These are phyloP conservation scores for Dendrocalamus latiflorus DNA, from an alignment of 202 grass and related monocot species.

Conservation along the genomic window DNA sequence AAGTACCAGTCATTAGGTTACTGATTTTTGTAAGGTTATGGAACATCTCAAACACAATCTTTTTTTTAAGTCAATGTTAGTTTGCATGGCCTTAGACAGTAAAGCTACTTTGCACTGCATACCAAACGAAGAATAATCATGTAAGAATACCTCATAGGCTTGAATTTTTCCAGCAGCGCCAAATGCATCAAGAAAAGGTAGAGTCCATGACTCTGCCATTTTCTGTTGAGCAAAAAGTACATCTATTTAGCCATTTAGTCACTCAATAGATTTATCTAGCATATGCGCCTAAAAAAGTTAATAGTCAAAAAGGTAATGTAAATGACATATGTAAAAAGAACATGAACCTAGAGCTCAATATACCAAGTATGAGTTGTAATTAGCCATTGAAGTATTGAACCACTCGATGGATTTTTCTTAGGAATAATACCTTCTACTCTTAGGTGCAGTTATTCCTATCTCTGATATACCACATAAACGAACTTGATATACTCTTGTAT, in stretches of 20 bases:
- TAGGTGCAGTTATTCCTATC: too few relatives aligned
- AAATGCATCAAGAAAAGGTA: conserved; percentile 56
- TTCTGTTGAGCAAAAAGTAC: conserved; percentile 35
- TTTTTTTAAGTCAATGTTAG: not conserved
- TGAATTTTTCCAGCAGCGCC: conserved; percentile 39
- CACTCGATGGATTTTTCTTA: not conserved
- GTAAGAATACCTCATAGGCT: conserved; percentile 55
- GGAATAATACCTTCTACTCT: too few relatives aligned
- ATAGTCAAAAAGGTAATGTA: not conserved
- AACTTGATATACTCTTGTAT: too few relatives aligned
- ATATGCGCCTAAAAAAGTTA: not conserved
- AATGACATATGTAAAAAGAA: not conserved
- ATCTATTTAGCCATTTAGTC: not conserved
- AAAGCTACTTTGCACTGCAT: not conserved
- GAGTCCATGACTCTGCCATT: conserved; percentile 73
- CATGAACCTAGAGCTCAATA: not conserved
- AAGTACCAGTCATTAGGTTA: not conserved
- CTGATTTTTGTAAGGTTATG: not conserved
- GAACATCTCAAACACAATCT: not conserved
- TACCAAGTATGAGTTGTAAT: not conserved
- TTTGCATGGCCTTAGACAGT: not conserved
- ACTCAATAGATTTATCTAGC: not conserved
- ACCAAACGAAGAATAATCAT: conserved; percentile 2
- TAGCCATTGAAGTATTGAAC: not conserved
- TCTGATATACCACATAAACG: too few relatives aligned